A percentile compares a stretch with the other conserved stretches of the same genome.
Conservation (phyloP, 2,329 filamentous ascomycete genomes). For the Capronia epimyces region DNA sequence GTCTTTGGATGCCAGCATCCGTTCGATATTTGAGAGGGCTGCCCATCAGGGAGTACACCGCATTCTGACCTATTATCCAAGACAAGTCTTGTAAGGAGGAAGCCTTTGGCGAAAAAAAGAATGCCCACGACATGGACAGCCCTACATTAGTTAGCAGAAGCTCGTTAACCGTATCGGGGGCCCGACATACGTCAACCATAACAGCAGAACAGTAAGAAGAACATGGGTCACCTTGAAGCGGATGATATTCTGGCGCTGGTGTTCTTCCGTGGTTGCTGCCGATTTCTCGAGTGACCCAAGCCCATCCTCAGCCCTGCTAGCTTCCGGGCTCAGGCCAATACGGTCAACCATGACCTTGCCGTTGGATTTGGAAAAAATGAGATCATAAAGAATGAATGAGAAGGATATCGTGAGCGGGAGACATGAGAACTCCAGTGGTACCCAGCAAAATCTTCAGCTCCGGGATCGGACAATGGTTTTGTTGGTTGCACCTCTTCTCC, state of each 20-base stretch:
- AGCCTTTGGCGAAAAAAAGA: constrained; percentile 89
- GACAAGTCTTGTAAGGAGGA: constrained; percentile 80
- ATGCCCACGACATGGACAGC: constrained; percentile 73
- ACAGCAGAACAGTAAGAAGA: constrained; percentile 24
- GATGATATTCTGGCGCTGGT: constrained; percentile 16
- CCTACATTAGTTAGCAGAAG: constrained; percentile 36
- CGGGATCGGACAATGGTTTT: not conserved
- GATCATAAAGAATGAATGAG: constrained; percentile 1
- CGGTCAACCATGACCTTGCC: constrained; percentile 18
- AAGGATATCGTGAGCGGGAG: not conserved
- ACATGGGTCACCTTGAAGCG: constrained; percentile 29
- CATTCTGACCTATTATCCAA: constrained; percentile 72
- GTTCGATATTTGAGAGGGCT: constrained; percentile 43
- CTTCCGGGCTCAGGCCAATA: constrained; percentile 7
- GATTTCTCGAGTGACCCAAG: not conserved
- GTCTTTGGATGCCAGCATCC: constrained; percentile 97
- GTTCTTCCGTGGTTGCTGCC: constrained; percentile 9
- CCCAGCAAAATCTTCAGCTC: not conserved
- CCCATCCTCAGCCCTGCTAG: constrained; percentile 7
- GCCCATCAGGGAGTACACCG: constrained; percentile 54
- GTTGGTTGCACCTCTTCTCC: not conserved
- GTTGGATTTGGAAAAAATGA: not conserved
- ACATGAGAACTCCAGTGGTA: constrained; percentile 3
- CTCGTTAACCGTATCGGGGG: not conserved
- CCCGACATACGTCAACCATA: constrained; percentile 28